These are phyloP conservation scores for Arachnopeziza araneosa DNA, from an alignment of 2,329 filamentous ascomycete species.

Conservation along the genomic window DNA sequence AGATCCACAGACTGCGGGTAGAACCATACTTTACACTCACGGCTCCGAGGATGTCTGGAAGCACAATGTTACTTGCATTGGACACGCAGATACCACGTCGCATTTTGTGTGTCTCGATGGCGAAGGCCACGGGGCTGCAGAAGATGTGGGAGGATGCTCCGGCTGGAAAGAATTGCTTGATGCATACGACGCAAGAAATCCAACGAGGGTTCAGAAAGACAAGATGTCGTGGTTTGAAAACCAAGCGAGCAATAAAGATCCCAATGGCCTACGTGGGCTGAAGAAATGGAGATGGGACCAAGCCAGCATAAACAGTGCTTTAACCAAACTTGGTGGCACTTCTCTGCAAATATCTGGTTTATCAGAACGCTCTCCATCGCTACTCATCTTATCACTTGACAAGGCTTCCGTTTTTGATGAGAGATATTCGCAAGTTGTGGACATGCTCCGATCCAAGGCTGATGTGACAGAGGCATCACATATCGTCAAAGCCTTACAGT, in stretches of 20 bases:
- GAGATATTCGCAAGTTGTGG: not conserved
- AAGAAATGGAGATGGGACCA: slow-evolving; percentile 21
- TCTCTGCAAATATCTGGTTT: not conserved
- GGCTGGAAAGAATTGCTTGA: slow-evolving; percentile 30
- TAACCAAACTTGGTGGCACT: not conserved
- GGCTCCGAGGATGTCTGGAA: slow-evolving; percentile 27
- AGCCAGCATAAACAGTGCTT: not conserved
- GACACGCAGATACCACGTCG: slow-evolving; percentile 10
- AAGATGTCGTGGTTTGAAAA: slow-evolving; percentile 28
- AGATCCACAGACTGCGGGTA: not conserved
- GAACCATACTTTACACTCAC: slow-evolving; percentile 22
- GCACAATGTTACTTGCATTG: slow-evolving; percentile 21
- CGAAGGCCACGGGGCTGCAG: slow-evolving; percentile 27
- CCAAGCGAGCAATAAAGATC: slow-evolving; percentile 21
- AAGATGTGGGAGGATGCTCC: slow-evolving; percentile 26
- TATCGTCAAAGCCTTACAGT: not conserved
- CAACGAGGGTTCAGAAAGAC: slow-evolving; percentile 24
- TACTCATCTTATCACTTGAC: not conserved
- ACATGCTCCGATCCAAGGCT: not conserved
- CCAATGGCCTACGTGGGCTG: slow-evolving; percentile 20
- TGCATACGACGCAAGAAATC: slow-evolving; percentile 26
- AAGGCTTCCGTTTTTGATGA: not conserved
- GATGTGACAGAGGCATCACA: not conserved
- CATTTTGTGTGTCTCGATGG: slow-evolving; percentile 25
- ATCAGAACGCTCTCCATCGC: not conserved